A percentile compares a stretch with the other conserved stretches of the same genome.
Evolutionary conservation across 192 early-diverging fungal genomes (phyloP).

Genomic region (Backusella australiensis): DNA sequence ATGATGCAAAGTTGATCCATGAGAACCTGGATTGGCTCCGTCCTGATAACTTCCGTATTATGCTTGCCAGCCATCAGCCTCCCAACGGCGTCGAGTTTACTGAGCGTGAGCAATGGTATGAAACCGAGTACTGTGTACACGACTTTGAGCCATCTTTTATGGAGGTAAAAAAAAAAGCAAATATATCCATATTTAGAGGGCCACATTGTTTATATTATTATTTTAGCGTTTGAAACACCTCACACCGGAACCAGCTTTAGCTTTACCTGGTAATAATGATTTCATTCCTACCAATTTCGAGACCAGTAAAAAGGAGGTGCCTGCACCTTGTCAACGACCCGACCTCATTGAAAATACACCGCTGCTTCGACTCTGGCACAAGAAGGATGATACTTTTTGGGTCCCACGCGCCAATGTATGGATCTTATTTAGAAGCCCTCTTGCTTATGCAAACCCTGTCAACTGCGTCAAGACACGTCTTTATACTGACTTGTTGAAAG

Average conservation of each 20-base stretch:
- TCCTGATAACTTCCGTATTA: slow-evolving; percentile 61
- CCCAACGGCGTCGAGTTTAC: slow-evolving; percentile 43
- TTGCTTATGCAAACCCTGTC: slow-evolving; percentile 65
- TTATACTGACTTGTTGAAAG: slow-evolving; percentile 76
- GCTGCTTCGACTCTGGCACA: slow-evolving; percentile 79
- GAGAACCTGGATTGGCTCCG: slow-evolving; percentile 58
- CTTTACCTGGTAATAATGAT: slow-evolving; percentile 69
- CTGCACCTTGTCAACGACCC: slow-evolving; percentile 35
- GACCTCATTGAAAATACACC: slow-evolving; percentile 57
- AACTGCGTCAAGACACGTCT: slow-evolving; percentile 64
- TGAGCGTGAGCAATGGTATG: slow-evolving; percentile 77
- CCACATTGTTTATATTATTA: background rate
- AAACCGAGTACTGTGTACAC: slow-evolving; percentile 71
- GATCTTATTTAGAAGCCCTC: slow-evolving; percentile 65
- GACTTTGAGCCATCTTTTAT: slow-evolving; percentile 53
- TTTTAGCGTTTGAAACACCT: slow-evolving; percentile 34
- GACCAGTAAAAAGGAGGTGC: slow-evolving; percentile 41
- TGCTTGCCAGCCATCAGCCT: slow-evolving; percentile 42
- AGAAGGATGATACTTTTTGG: slow-evolving; percentile 91
- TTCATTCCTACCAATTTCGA: slow-evolving; percentile 83
- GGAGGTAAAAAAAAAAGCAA: slow-evolving; percentile 28
- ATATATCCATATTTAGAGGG: slow-evolving; percentile 9
- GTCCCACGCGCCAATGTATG: slow-evolving; percentile 82
- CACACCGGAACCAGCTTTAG: slow-evolving; percentile 48
- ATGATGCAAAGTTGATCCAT: slow-evolving; percentile 62